phyloP scores from a whole-genome alignment of 768 basidiomycete genomes.

The Podaxis rugospora region DNA sequence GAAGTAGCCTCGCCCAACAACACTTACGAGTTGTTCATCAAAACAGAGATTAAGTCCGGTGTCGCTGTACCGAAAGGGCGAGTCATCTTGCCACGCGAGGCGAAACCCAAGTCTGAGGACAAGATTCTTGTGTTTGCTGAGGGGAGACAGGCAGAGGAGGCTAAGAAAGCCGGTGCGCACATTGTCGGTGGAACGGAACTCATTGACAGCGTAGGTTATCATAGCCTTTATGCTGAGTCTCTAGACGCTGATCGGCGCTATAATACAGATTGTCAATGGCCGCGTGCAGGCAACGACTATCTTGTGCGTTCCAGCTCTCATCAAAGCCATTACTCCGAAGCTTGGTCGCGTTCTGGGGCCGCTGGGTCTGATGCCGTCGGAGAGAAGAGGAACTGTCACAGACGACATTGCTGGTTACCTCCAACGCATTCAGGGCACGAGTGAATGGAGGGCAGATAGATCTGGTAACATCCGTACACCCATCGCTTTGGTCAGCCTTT shows the following conservation, averaged over 20 bases:
- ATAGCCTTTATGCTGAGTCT: neutral
- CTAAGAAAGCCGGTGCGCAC: constrained; percentile 83
- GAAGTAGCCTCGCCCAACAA: constrained; percentile 75
- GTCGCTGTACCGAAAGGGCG: constrained; percentile 86
- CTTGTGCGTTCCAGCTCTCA: constrained; percentile 76
- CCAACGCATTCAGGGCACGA: constrained; percentile 69
- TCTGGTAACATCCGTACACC: constrained; percentile 79
- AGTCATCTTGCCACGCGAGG: constrained; percentile 77
- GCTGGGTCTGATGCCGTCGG: constrained; percentile 93
- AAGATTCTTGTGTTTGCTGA: constrained; percentile 93
- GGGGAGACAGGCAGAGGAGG: constrained; percentile 76
- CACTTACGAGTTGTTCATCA: constrained; percentile 77
- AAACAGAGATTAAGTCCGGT: constrained; percentile 75
- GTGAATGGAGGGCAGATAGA: constrained; percentile 94
- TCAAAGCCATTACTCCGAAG: constrained; percentile 72
- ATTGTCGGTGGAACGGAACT: constrained; percentile 89
- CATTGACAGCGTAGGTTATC: constrained; percentile 69
- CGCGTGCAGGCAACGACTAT: constrained; percentile 78
- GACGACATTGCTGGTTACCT: constrained; percentile 85
- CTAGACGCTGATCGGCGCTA: neutral
- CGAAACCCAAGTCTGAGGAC: constrained; percentile 65
- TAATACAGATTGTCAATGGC: constrained; percentile 61
- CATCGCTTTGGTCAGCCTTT: constrained; percentile 61
- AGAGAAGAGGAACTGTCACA: constrained; percentile 90
- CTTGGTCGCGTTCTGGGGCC: constrained; percentile 81